These are phyloP conservation scores for Peronospora farinosa DNA, from an alignment of 352 stramenopile species.

Conservation along the genomic window DNA sequence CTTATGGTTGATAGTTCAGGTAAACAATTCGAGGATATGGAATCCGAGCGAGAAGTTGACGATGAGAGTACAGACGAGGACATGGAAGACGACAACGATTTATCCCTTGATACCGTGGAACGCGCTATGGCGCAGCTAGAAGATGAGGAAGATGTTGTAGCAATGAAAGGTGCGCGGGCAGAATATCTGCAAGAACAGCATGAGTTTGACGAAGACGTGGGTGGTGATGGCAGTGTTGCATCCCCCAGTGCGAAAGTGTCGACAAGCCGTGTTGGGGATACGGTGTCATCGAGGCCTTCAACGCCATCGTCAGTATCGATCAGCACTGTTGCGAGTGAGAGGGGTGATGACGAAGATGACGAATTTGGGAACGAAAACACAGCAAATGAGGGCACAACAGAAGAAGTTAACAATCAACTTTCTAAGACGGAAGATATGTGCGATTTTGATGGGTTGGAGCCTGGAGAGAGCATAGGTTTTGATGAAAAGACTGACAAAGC, in stretches of 20 bases:
- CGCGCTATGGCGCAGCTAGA: slow-evolving; percentile 92
- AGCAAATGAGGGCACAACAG: slow-evolving; percentile 16
- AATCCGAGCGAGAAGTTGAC: slow-evolving; percentile 41
- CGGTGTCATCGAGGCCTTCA: slow-evolving; percentile 14
- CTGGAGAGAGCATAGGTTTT: slow-evolving; percentile 39
- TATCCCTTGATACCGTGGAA: slow-evolving; percentile 77
- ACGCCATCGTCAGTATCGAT: slow-evolving; percentile 38
- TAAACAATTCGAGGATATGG: slow-evolving; percentile 11
- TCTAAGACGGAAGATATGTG: slow-evolving; percentile 1
- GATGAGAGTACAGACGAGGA: slow-evolving; percentile 31
- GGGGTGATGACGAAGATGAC: slow-evolving; percentile 37
- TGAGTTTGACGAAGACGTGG: slow-evolving; percentile 58
- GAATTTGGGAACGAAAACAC: slow-evolving; percentile 20
- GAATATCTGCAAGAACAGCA: slow-evolving; percentile 50
- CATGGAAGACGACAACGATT: slow-evolving; percentile 45
- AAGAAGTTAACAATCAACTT: slow-evolving; percentile 14
- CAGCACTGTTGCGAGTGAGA: slow-evolving; percentile 35
- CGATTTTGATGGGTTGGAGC: slow-evolving; percentile 16
- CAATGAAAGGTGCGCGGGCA: slow-evolving; percentile 77
- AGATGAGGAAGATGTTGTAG: slow-evolving; percentile 93
- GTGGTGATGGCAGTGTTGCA: slow-evolving; percentile 8
- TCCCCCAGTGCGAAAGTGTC: slow-evolving; percentile 5
- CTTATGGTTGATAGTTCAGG: slow-evolving; percentile 65
- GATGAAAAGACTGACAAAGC: slow-evolving; percentile 26
- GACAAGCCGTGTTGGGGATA: slow-evolving; percentile 1